Percentiles rank a stretch among this genome's conserved stretches.
phyloP scores from a whole-genome alignment of 805 yeast genomes.

The Kazachstania psychrophila region DNA sequence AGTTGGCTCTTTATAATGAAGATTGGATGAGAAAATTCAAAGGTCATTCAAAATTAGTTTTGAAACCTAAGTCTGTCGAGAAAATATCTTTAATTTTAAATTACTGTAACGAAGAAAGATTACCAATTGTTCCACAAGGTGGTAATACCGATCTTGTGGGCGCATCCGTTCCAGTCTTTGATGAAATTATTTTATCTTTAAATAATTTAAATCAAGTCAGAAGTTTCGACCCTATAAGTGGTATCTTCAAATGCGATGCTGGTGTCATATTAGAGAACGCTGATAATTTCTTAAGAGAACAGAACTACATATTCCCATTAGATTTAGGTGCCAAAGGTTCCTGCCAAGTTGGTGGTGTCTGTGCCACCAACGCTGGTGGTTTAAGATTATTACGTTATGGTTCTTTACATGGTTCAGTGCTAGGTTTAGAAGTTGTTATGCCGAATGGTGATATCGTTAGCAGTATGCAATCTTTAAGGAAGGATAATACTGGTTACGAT shows the following conservation, averaged over 20 bases:
- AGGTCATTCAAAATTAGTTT: constrained; percentile 75
- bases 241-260: constrained; percentile 81
- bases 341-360: constrained; percentile 90
- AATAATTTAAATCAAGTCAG: constrained; percentile 67
- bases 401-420: constrained; percentile 81
- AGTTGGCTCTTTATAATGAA: constrained; percentile 64
- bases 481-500: constrained; percentile 94
- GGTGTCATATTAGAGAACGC: constrained; percentile 85
- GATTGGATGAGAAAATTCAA: constrained; percentile 92
- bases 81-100: constrained; percentile 69
- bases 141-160: constrained; percentile 96
- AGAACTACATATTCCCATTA: constrained; percentile 85
- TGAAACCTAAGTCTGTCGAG: constrained; percentile 73
- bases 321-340: constrained; percentile 97
- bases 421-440: constrained; percentile 88
- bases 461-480: constrained; percentile 77
- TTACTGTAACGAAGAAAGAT: constrained; percentile 64
- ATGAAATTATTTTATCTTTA: constrained; percentile 71
- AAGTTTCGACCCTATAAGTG: constrained; percentile 72
- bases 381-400: constrained; percentile 80
- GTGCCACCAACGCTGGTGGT: constrained; percentile 96
- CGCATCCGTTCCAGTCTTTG: constrained; percentile 87
- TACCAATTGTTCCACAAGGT: constrained; percentile 93
- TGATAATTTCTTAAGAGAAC: constrained; percentile 63
- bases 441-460: constrained; percentile 78